phyloP scores from a whole-genome alignment of 306 rosid species.

The Quercus wislizeni region DNA sequence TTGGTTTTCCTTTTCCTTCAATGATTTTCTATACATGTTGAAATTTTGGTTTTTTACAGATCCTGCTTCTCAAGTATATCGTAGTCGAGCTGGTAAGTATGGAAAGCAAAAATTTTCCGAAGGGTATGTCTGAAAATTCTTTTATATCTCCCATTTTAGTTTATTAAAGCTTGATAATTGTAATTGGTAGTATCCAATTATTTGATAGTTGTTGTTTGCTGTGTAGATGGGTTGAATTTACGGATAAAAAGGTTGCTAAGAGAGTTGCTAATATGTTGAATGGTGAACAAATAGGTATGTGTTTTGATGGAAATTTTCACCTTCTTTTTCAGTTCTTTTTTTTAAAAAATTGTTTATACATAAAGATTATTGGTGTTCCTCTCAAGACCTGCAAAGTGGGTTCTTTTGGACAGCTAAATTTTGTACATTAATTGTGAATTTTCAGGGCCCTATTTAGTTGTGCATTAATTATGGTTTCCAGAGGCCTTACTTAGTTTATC shows the following conservation, averaged over 20 bases:
- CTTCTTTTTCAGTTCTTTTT: not conserved
- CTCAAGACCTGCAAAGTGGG: not conserved
- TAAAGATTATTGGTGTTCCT: not conserved
- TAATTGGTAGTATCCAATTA: not conserved
- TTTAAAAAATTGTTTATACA: not conserved
- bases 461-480: not conserved
- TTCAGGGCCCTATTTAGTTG: no score
- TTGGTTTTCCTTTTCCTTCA: not conserved
- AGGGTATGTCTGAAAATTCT: constrained; percentile 50
- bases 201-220: constrained; percentile 12
- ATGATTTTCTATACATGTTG: not conserved
- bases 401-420: not conserved
- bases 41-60: constrained; percentile 27
- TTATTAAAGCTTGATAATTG: not conserved
- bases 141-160: constrained; percentile 14
- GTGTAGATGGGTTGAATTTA: constrained; percentile 88
- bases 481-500: not conserved
- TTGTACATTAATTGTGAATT: not conserved
- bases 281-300: constrained; percentile 86
- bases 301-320: not conserved
- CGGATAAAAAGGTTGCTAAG: constrained; percentile 71
- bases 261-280: constrained; percentile 75
- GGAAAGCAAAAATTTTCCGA: constrained; percentile 54
- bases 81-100: constrained; percentile 48
- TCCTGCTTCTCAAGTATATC: constrained; percentile 34